Conservation (phyloP, 2,329 filamentous ascomycete species). For the Harringtonia aguacate region DNA sequence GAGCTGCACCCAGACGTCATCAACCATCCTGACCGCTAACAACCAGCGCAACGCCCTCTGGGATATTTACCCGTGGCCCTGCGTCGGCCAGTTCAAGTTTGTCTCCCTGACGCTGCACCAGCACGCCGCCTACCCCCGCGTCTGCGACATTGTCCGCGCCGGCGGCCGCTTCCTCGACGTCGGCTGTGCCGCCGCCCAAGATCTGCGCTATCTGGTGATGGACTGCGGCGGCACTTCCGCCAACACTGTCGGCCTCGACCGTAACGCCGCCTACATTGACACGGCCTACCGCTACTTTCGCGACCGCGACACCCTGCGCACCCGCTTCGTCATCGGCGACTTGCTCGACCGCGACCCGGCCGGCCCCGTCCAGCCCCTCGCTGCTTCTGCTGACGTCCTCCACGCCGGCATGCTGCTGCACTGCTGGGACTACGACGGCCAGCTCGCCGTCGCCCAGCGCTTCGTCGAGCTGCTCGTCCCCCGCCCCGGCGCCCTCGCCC, state of each 20-base stretch:
- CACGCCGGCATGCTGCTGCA: slow-evolving; percentile 16
- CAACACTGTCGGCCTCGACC: slow-evolving; percentile 8
- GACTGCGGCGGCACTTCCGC: slow-evolving; percentile 6
- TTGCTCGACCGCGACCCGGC: slow-evolving; percentile 2
- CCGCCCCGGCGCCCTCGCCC: slow-evolving; percentile 11
- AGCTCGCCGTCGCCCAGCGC: slow-evolving; percentile 13
- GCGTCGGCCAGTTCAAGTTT: slow-evolving; percentile 11
- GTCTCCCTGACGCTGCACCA: slow-evolving; percentile 5
- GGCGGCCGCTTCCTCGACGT: slow-evolving; percentile 11
- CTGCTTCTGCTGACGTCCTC: slow-evolving; percentile 12
- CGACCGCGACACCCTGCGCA: slow-evolving; percentile 6
- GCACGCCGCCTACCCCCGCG: slow-evolving; percentile 3
- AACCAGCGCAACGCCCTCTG: slow-evolving; percentile 1
- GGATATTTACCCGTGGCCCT: slow-evolving; percentile 7
- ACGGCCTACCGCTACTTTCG: slow-evolving; percentile 7
- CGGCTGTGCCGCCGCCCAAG: slow-evolving; percentile 11
- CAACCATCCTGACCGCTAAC: neutral
- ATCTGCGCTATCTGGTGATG: slow-evolving; percentile 9
- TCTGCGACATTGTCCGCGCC: slow-evolving; percentile 2
- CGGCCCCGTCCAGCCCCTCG: neutral
- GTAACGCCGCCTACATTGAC: slow-evolving; percentile 4
- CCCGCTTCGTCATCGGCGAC: slow-evolving; percentile 7
- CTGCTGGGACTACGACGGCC: slow-evolving; percentile 14
- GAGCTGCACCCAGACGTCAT: no score
- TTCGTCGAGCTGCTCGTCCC: slow-evolving; percentile 13